These are phyloP conservation scores for Cocos nucifera DNA, from an alignment of 176 grass and related monocot genomes.

Conservation along the genomic window DNA sequence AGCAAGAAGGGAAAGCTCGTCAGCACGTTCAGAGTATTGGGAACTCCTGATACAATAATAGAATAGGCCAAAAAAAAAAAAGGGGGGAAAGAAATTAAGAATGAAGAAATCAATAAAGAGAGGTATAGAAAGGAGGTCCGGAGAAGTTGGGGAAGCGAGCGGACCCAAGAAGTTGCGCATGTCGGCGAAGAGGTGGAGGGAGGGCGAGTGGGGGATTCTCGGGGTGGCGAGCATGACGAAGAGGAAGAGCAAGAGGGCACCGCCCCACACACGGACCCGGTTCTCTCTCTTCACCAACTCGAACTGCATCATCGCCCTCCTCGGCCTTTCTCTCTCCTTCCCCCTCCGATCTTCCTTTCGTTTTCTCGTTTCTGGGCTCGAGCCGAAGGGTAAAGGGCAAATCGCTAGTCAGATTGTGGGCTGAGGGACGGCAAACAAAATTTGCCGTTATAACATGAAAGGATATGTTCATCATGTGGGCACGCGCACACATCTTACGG, in stretches of 20 bases:
- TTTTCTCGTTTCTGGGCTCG: too few species aligned
- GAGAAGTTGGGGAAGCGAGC: background rate
- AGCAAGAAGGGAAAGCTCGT: conserved; percentile 82
- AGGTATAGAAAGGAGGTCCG: background rate
- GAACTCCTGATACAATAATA: conserved; percentile 38
- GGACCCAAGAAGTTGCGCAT: conserved; percentile 79
- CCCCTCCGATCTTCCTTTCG: too few species aligned
- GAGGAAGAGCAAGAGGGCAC: conserved; percentile 19
- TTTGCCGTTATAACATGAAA: too few species aligned
- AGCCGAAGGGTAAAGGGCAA: too few species aligned
- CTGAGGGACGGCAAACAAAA: too few species aligned
- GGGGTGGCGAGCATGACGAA: conserved; percentile 74
- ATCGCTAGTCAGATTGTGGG: too few species aligned
- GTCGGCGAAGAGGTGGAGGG: conserved; percentile 93
- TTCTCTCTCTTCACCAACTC: conserved; percentile 20
- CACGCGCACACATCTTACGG: too few species aligned
- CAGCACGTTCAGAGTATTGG: conserved; percentile 92
- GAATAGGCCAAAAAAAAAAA: background rate
- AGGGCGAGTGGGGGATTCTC: conserved; percentile 58
- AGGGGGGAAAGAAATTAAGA: too few species aligned
- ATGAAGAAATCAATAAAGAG: background rate
- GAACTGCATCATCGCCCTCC: too few species aligned
- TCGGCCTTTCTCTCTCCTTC: too few species aligned
- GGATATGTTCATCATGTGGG: too few species aligned
- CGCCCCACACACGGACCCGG: conserved; percentile 19